phyloP scores from a whole-genome alignment of 2,329 filamentous ascomycete genomes.

The Emmonsiellopsis sp. region DNA sequence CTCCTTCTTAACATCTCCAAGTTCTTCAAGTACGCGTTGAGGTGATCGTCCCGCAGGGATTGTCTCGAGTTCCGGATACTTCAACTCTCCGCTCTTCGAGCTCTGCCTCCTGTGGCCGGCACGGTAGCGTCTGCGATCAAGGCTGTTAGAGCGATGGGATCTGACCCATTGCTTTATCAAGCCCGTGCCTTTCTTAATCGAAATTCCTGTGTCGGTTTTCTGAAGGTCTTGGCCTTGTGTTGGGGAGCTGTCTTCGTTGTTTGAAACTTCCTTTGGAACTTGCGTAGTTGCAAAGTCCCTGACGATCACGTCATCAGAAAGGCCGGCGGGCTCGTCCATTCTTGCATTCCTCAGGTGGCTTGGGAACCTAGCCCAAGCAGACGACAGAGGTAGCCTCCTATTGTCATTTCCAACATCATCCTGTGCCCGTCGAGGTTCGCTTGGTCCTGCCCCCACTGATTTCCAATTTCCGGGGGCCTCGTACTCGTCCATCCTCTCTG shows the following conservation, averaged over 20 bases:
- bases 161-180: constrained; percentile 9
- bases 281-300: constrained; percentile 13
- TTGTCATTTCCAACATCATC: neutral
- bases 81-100: constrained; percentile 7
- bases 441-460: too few species aligned
- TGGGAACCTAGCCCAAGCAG: constrained; percentile 16
- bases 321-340: constrained; percentile 7
- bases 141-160: constrained; percentile 4
- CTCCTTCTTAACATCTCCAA: constrained; percentile 11
- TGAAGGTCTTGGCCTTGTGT: neutral
- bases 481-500: too few species aligned
- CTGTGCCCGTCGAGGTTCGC: too few species aligned
- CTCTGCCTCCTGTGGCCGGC: constrained; percentile 12
- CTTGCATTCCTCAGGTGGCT: constrained; percentile 12
- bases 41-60: constrained; percentile 4
- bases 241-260: neutral
- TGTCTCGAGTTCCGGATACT: constrained; percentile 13
- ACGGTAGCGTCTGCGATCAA: constrained; percentile 10
- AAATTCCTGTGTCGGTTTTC: neutral
- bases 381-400: constrained; percentile 1
- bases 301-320: constrained; percentile 12
- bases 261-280: neutral
- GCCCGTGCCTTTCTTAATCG: constrained; percentile 5
- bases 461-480: too few species aligned
- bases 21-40: constrained; percentile 9